A percentile compares a stretch with the other conserved stretches of the same genome.
phyloP scores from a whole-genome alignment of 495 filamentous ascomycete species.

The Penicillium canariense region DNA sequence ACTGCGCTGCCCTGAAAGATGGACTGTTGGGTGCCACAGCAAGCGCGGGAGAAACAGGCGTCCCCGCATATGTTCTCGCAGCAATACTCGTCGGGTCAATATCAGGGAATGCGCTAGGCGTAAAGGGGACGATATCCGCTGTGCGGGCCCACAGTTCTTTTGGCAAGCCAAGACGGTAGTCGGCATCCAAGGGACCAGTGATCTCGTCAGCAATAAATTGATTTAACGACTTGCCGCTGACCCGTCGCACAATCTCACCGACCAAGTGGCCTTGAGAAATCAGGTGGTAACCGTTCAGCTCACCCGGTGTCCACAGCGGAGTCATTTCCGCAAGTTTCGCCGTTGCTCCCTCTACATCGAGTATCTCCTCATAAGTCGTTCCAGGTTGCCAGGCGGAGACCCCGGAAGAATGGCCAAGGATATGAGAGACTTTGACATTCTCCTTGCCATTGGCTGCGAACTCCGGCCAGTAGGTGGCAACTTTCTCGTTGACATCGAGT shows the following conservation, averaged over 20 bases:
- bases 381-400: constrained; percentile 36
- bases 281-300: constrained; percentile 39
- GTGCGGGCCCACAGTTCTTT: constrained; percentile 34
- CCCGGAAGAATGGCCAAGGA: constrained; percentile 41
- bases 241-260: constrained; percentile 37
- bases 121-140: constrained; percentile 24
- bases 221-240: constrained; percentile 35
- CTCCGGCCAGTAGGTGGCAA: constrained; percentile 47
- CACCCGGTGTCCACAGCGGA: constrained; percentile 47
- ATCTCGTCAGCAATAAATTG: constrained; percentile 45
- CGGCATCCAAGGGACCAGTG: constrained; percentile 34
- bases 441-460: constrained; percentile 44
- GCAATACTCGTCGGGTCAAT: constrained; percentile 17
- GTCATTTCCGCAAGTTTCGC: constrained; percentile 35
- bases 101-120: background rate
- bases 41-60: background rate
- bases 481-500: constrained; percentile 35
- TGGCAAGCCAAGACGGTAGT: constrained; percentile 37
- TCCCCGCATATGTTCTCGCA: constrained; percentile 14
- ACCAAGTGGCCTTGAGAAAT: constrained; percentile 39
- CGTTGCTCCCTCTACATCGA: constrained; percentile 26
- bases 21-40: constrained; percentile 9
- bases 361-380: constrained; percentile 28
- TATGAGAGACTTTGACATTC: constrained; percentile 38
- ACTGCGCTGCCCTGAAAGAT: constrained; percentile 23